A percentile compares a stretch with the other conserved stretches of the same genome.
phyloP scores from a whole-genome alignment of 441 rosid species.

The Erysimum pusillum region DNA sequence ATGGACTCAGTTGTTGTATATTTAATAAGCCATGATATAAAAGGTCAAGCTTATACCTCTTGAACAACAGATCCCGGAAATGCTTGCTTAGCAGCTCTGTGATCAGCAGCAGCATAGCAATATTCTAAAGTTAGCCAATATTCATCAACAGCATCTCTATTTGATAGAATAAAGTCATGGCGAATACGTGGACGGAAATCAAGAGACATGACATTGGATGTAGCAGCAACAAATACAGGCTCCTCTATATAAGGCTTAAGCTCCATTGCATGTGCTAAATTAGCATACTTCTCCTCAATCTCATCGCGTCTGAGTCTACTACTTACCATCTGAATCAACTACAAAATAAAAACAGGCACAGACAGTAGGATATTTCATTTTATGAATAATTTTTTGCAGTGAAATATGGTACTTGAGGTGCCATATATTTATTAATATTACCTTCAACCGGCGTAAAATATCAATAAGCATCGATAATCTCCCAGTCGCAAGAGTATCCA shows the following conservation, averaged over 20 bases:
- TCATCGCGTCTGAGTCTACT: conserved; percentile 63
- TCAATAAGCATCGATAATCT: conserved; percentile 85
- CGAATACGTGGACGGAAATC: conserved; percentile 96
- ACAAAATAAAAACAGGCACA: conserved; percentile 34
- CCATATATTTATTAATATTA: conserved; percentile 44
- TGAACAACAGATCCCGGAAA: conserved; percentile 97
- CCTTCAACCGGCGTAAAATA: conserved; percentile 91
- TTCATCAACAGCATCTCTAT: conserved; percentile 83
- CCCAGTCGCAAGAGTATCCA: conserved; percentile 86
- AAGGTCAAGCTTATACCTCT: conserved; percentile 65
- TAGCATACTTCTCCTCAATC: conserved; percentile 61
- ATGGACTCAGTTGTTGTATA: conserved; percentile 1
- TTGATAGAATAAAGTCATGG: conserved; percentile 89
- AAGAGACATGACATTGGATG: conserved; percentile 61
- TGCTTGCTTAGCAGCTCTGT: conserved; percentile 83
- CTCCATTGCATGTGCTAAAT: conserved; percentile 81
- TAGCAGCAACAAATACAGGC: conserved; percentile 65
- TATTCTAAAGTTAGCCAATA: conserved; percentile 97
- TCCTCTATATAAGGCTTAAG: conserved; percentile 96
- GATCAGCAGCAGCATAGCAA: conserved; percentile 94
- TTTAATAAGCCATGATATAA: conserved; percentile 31
- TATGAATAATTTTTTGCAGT: too few species aligned
- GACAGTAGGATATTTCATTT: neutral
- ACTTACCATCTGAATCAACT: conserved; percentile 87
- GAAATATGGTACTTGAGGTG: conserved; percentile 11